A percentile compares a stretch with the other conserved stretches of the same genome.
Conservation (phyloP, 2,329 filamentous ascomycete species). For the Cercospora sp. region DNA sequence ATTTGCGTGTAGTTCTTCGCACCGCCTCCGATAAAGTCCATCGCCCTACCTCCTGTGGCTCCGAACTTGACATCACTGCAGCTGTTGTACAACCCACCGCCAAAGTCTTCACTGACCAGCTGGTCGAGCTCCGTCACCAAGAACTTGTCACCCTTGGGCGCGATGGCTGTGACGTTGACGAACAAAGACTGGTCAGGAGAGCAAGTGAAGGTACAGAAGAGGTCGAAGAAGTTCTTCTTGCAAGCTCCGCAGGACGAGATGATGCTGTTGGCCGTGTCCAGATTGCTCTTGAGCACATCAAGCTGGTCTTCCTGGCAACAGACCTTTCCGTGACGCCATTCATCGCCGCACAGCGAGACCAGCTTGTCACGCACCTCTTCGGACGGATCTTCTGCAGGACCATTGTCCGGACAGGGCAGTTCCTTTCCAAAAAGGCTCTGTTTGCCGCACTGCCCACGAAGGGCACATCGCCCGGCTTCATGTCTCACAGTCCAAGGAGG, state of each 20-base stretch:
- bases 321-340: slow-evolving; percentile 80
- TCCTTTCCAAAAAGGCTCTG: slow-evolving; percentile 86
- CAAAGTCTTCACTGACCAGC: slow-evolving; percentile 79
- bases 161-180: slow-evolving; percentile 81
- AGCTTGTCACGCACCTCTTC: slow-evolving; percentile 72
- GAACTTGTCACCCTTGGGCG: slow-evolving; percentile 59
- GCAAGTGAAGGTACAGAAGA: slow-evolving; percentile 98
- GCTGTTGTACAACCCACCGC: slow-evolving; percentile 87
- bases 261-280: slow-evolving; percentile 83
- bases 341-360: slow-evolving; percentile 78
- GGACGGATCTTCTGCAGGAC: slow-evolving; percentile 71
- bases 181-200: slow-evolving; percentile 96
- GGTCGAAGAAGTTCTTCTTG: slow-evolving; percentile 97
- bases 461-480: slow-evolving; percentile 83
- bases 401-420: slow-evolving; percentile 91
- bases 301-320: slow-evolving; percentile 86
- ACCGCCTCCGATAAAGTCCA: slow-evolving; percentile 93
- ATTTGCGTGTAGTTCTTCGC: slow-evolving; percentile 87
- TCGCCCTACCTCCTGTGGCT: slow-evolving; percentile 86
- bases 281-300: slow-evolving; percentile 74
- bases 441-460: slow-evolving; percentile 88
- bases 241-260: slow-evolving; percentile 94
- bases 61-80: slow-evolving; percentile 99
- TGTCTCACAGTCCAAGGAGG: slow-evolving; percentile 50
- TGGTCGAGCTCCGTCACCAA: slow-evolving; percentile 91